A percentile compares a stretch with the other conserved stretches of the same genome.
Evolutionary conservation across 2,329 filamentous ascomycete species (phyloP).

Genomic region (Arthrinium puccinioides): DNA sequence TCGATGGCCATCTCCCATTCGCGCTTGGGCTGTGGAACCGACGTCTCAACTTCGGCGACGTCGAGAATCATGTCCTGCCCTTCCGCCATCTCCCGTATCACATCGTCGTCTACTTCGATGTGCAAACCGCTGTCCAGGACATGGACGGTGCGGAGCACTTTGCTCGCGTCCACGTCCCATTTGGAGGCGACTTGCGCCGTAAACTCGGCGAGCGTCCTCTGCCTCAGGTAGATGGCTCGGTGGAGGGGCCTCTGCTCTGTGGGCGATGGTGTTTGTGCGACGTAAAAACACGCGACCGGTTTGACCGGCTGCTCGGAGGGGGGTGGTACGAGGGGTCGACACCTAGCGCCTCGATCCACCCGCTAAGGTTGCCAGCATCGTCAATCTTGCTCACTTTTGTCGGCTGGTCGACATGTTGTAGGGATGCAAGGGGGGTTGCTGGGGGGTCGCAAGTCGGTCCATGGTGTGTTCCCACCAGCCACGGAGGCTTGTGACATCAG

Average conservation of each 20-base stretch:
- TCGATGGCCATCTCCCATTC: slow-evolving; percentile 60
- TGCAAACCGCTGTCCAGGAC: slow-evolving; percentile 69
- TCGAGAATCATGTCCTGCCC: slow-evolving; percentile 87
- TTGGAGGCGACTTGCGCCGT: slow-evolving; percentile 67
- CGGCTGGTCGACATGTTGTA: slow-evolving; percentile 49
- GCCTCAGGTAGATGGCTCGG: slow-evolving; percentile 76
- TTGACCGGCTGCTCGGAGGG: slow-evolving; percentile 65
- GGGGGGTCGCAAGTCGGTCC: slow-evolving; percentile 50
- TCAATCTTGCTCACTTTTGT: slow-evolving; percentile 47
- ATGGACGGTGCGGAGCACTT: slow-evolving; percentile 64
- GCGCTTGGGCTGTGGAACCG: slow-evolving; percentile 35
- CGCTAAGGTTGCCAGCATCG: slow-evolving; percentile 58
- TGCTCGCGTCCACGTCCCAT: slow-evolving; percentile 68
- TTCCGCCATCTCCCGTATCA: slow-evolving; percentile 75
- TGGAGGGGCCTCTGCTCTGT: slow-evolving; percentile 57
- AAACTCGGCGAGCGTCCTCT: slow-evolving; percentile 70
- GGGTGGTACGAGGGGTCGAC: slow-evolving; percentile 83
- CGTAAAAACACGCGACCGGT: slow-evolving; percentile 80
- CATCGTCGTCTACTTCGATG: slow-evolving; percentile 85
- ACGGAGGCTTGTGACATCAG: slow-evolving; percentile 49
- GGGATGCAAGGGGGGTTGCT: slow-evolving; percentile 35
- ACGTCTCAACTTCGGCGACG: slow-evolving; percentile 37
- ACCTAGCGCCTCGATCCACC: slow-evolving; percentile 86
- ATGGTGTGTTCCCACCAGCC: slow-evolving; percentile 35
- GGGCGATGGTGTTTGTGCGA: slow-evolving; percentile 49